Conservation (phyloP, 352 stramenopile species). For the Globisporangium recalcitrans region DNA sequence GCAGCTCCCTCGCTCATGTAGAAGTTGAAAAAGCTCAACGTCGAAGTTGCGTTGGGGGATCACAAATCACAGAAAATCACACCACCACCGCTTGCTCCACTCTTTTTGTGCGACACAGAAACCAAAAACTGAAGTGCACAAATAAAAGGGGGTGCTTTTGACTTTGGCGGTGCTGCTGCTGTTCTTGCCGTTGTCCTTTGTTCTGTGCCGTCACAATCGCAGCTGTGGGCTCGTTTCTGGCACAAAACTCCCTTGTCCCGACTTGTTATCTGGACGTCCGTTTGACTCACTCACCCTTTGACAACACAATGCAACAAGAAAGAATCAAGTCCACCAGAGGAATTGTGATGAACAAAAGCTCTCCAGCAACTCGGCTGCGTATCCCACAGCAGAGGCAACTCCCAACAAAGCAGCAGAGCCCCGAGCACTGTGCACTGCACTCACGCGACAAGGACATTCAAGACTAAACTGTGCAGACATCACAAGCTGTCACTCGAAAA, state of each 20-base stretch:
- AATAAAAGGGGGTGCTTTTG: neutral
- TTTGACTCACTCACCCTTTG: neutral
- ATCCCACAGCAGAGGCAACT: neutral
- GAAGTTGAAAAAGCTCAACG: neutral
- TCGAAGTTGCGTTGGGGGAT: neutral
- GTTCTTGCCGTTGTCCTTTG: neutral
- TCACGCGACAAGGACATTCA: no score
- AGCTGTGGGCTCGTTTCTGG: neutral
- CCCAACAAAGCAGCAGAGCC: no score
- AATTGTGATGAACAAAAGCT: neutral
- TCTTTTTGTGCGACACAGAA: neutral
- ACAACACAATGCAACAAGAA: neutral
- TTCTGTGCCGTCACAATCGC: neutral
- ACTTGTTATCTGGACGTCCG: neutral
- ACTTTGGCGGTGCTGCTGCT: neutral
- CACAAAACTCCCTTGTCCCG: neutral
- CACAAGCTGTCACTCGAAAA: no score
- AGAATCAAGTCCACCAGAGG: neutral
- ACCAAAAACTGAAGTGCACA: neutral
- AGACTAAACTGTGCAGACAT: no score
- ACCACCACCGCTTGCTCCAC: no score
- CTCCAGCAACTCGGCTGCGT: neutral
- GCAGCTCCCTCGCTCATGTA: neutral
- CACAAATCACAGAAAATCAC: neutral
- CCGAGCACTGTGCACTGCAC: no score